Percentiles rank a stretch among this genome's conserved stretches.
Evolutionary conservation across 176 grass and related monocot species (phyloP).

Genomic region (Olyra latifolia): DNA sequence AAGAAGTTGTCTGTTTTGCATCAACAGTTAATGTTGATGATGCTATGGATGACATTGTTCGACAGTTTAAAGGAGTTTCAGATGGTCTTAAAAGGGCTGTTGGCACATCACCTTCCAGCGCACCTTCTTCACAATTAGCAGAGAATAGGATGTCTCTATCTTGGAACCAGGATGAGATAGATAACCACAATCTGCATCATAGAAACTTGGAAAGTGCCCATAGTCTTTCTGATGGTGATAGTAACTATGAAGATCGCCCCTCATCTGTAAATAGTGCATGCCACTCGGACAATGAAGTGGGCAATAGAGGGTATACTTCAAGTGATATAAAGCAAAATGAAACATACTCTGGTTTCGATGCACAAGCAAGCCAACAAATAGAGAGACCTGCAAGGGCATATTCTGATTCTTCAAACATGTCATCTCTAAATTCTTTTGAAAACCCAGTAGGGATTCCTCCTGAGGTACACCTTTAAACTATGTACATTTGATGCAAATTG

Average conservation of each 20-base stretch:
- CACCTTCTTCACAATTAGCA: constrained; percentile 31
- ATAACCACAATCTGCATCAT: constrained; percentile 46
- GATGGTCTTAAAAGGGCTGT: constrained; percentile 73
- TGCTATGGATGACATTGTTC: constrained; percentile 98
- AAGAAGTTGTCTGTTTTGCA: constrained; percentile 21
- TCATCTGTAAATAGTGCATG: constrained; percentile 59
- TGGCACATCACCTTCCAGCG: constrained; percentile 48
- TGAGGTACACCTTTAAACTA: constrained; percentile 54
- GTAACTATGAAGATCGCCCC: constrained; percentile 56
- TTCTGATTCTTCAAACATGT: constrained; percentile 58
- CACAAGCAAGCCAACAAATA: constrained; percentile 40
- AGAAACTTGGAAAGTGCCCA: constrained; percentile 53
- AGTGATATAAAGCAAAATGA: constrained; percentile 51
- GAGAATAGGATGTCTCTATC: constrained; percentile 65
- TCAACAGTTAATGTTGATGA: constrained; percentile 91
- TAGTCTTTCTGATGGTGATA: constrained; percentile 91
- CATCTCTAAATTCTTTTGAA: constrained; percentile 53
- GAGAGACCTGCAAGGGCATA: constrained; percentile 38
- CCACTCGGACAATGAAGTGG: constrained; percentile 89
- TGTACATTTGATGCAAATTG: constrained; percentile 16
- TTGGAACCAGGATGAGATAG: constrained; percentile 70
- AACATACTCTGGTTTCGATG: constrained; percentile 37
- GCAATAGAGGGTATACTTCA: constrained; percentile 58
- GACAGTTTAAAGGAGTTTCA: constrained; percentile 96
- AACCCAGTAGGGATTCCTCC: constrained; percentile 74